Conservation (phyloP, 2,329 filamentous ascomycete genomes). For the Ophiocordyceps camponoti-saundersi region DNA sequence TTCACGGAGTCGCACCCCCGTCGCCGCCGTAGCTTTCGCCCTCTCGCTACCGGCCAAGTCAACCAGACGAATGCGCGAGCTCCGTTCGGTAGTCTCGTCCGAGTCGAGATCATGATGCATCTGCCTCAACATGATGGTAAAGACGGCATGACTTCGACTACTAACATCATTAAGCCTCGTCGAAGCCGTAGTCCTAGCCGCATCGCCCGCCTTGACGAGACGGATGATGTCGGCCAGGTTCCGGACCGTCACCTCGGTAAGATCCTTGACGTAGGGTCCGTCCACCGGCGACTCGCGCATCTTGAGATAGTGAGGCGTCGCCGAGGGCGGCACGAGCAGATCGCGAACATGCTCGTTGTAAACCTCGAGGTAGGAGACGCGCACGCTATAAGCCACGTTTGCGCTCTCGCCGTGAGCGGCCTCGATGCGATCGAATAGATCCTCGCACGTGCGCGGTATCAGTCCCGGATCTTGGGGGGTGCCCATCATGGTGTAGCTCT, state of each 20-base stretch:
- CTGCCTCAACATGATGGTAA: slow-evolving; percentile 95
- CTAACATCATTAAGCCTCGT: slow-evolving; percentile 99
- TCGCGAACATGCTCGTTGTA: slow-evolving; percentile 99
- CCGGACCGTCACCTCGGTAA: slow-evolving; percentile 84
- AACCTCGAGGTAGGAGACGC: slow-evolving; percentile 96
- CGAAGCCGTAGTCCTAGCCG: slow-evolving; percentile 72
- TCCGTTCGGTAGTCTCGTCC: slow-evolving; percentile 93
- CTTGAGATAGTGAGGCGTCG: slow-evolving; percentile 81
- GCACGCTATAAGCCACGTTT: slow-evolving; percentile 91
- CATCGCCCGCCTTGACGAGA: slow-evolving; percentile 79
- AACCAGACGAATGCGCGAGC: slow-evolving; percentile 83
- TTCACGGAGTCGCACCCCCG: slow-evolving; percentile 75
- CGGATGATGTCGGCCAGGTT: slow-evolving; percentile 76
- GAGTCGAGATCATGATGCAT: slow-evolving; percentile 94
- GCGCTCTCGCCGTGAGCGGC: slow-evolving; percentile 59
- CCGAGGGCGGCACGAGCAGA: slow-evolving; percentile 61
- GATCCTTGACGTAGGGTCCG: slow-evolving; percentile 89
- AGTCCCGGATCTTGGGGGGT: slow-evolving; percentile 69
- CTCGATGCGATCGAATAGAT: slow-evolving; percentile 87
- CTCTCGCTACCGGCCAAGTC: slow-evolving; percentile 91
- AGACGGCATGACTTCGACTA: slow-evolving; percentile 89
- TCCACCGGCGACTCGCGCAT: slow-evolving; percentile 91
- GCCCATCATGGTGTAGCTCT: slow-evolving; percentile 98
- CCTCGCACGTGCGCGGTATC: slow-evolving; percentile 89
- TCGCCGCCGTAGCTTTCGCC: slow-evolving; percentile 89